Conservation (phyloP, 1,139 yeast genomes). For the Casaregolazyma lundiana region DNA sequence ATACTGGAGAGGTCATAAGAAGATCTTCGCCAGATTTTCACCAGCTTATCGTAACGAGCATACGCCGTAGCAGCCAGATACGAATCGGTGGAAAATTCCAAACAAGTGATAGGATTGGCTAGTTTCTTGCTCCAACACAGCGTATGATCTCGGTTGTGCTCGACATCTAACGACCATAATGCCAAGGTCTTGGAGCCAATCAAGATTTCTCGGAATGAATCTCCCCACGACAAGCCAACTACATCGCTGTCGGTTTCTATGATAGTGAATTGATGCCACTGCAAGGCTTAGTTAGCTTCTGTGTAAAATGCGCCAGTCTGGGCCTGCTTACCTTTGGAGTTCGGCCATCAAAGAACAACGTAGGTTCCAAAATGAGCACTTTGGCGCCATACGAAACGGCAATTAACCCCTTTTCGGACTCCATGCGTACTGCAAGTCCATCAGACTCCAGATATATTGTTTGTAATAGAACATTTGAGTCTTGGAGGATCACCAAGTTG, state of each 20-base stretch:
- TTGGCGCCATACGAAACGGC: slow-evolving; percentile 42
- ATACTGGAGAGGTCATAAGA: slow-evolving; percentile 64
- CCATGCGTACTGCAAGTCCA: slow-evolving; percentile 62
- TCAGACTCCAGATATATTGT: slow-evolving; percentile 70
- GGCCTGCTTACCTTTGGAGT: slow-evolving; percentile 20
- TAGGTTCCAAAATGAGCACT: slow-evolving; percentile 27
- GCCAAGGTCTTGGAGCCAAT: slow-evolving; percentile 55
- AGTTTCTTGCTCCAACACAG: slow-evolving; percentile 22
- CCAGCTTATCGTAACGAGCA: slow-evolving; percentile 56
- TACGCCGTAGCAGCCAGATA: slow-evolving; percentile 57
- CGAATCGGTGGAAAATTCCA: slow-evolving; percentile 59
- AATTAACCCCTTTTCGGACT: slow-evolving; percentile 44
- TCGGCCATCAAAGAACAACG: slow-evolving; percentile 22
- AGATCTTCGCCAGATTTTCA: slow-evolving; percentile 76
- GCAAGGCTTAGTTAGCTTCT: slow-evolving; percentile 31
- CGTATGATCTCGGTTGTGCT: slow-evolving; percentile 6
- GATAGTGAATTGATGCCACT: slow-evolving; percentile 40
- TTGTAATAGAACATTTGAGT: slow-evolving; percentile 55
- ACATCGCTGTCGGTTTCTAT: slow-evolving; percentile 24
- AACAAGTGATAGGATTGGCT: slow-evolving; percentile 50
- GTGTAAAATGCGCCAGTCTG: background rate
- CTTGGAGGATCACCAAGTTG: slow-evolving; percentile 63
- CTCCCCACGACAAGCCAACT: slow-evolving; percentile 66
- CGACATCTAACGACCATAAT: slow-evolving; percentile 41
- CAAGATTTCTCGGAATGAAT: slow-evolving; percentile 49